phyloP scores from a whole-genome alignment of 495 filamentous ascomycete genomes.

The Parmelia sp. region DNA sequence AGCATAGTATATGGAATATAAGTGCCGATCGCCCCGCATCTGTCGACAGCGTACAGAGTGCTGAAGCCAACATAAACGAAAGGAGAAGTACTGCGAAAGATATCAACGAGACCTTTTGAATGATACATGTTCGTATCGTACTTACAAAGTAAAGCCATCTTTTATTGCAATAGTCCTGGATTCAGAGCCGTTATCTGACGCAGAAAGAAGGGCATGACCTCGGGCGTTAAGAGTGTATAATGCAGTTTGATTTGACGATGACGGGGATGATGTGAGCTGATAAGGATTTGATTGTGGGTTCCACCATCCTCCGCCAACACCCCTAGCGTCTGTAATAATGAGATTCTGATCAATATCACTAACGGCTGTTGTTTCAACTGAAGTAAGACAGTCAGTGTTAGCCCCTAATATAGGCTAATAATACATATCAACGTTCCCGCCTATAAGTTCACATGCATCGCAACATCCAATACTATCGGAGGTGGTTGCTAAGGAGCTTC shows the following conservation, averaged over 20 bases:
- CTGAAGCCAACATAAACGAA: conserved; percentile 9
- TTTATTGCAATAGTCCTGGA: background rate
- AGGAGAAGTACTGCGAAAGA: conserved; percentile 13
- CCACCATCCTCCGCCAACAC: background rate
- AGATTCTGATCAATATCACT: background rate
- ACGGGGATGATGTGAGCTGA: background rate
- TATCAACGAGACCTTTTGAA: background rate
- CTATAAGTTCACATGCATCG: background rate
- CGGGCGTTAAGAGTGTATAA: background rate
- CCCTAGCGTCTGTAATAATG: background rate
- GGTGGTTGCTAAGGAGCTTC: background rate
- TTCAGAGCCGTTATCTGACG: background rate
- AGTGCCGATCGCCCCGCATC: conserved; percentile 1
- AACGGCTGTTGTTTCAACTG: conserved; percentile 1
- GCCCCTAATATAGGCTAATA: conserved; percentile 9
- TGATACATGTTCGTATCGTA: background rate
- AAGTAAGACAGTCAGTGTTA: conserved; percentile 3
- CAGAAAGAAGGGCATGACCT: background rate
- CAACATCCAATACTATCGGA: conserved; percentile 4
- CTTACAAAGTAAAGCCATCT: background rate
- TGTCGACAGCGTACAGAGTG: conserved; percentile 1
- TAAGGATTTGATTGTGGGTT: background rate
- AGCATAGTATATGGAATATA: conserved; percentile 7
- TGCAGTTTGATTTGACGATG: background rate
- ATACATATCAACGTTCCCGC: conserved; percentile 8